Percentiles rank a stretch among this genome's conserved stretches.
Conservation (phyloP, 176 grass and related monocot species). For the Tuctoria greenei region DNA sequence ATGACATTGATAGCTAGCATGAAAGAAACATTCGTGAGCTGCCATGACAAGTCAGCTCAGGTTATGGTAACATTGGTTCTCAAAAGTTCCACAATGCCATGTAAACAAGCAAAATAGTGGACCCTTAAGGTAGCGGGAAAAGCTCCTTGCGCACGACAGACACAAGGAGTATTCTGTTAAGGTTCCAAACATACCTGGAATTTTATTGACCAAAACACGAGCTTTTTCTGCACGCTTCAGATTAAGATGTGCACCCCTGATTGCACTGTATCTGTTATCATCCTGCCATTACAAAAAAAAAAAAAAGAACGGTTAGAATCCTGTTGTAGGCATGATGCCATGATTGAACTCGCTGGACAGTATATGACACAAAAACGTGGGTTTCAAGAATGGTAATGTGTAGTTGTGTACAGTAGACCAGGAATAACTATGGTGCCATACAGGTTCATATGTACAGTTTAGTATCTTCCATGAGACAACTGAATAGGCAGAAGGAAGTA, state of each 20-base stretch:
- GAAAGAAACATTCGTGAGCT: neutral
- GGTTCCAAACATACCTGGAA: constrained; percentile 62
- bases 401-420: neutral
- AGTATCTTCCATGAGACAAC: constrained; percentile 21
- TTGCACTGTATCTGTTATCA: constrained; percentile 93
- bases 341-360: neutral
- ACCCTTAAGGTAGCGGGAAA: neutral
- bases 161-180: neutral
- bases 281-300: constrained; percentile 49
- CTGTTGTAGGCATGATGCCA: neutral
- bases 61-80: neutral
- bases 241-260: constrained; percentile 92
- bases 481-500: neutral
- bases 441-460: neutral
- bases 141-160: neutral
- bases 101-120: neutral
- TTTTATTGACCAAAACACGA: constrained; percentile 86
- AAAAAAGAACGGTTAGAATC: constrained; percentile 1
- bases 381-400: constrained; percentile 7
- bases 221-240: constrained; percentile 95
- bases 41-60: constrained; percentile 1
- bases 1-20: constrained; percentile 66
- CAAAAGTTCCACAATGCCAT: constrained; percentile 4
- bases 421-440: neutral
- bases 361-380: neutral